A percentile compares a stretch with the other conserved stretches of the same genome.
Evolutionary conservation across 2,329 filamentous ascomycete genomes (phyloP).

Genomic region (Chaetomium olivaceum): DNA sequence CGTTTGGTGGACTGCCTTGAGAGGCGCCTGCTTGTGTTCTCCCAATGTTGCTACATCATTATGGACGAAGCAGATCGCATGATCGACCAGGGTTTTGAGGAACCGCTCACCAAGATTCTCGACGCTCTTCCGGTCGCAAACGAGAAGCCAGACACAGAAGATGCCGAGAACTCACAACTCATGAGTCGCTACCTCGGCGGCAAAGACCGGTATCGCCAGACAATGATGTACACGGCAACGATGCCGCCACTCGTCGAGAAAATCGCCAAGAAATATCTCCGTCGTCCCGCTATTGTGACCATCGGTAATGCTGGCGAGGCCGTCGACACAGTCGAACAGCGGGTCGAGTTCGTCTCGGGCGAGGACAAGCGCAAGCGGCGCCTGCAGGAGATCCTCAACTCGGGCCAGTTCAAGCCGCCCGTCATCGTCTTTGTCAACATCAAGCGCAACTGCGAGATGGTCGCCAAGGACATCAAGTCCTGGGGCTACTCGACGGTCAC

Average conservation of each 20-base stretch:
- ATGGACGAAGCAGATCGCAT: conserved; percentile 99
- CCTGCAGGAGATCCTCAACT: conserved; percentile 83
- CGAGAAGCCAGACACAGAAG: conserved; percentile 92
- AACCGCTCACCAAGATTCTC: conserved; percentile 95
- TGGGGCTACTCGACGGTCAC: conserved; percentile 92
- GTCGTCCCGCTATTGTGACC: conserved; percentile 87
- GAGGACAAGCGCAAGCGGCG: conserved; percentile 98
- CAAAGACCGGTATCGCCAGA: conserved; percentile 84
- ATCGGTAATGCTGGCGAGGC: conserved; percentile 95
- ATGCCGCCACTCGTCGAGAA: conserved; percentile 92
- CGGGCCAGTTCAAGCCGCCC: conserved; percentile 77
- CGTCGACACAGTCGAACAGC: conserved; percentile 96
- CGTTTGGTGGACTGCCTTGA: conserved; percentile 97
- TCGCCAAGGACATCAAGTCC: conserved; percentile 89
- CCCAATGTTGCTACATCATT: conserved; percentile 97
- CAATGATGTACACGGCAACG: conserved; percentile 99
- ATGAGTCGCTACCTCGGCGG: conserved; percentile 80
- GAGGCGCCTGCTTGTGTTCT: conserved; percentile 82
- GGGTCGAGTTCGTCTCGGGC: conserved; percentile 84
- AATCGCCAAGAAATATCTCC: conserved; percentile 95
- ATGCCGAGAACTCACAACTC: conserved; percentile 79
- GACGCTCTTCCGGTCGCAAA: conserved; percentile 90
- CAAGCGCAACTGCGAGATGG: conserved; percentile 96
- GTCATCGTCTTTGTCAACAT: conserved; percentile 99
- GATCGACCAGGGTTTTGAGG: conserved; percentile 98